These are phyloP conservation scores for Rhododendron ovatum DNA, from an alignment of 148 eudicot genomes.

Conservation along the genomic window DNA sequence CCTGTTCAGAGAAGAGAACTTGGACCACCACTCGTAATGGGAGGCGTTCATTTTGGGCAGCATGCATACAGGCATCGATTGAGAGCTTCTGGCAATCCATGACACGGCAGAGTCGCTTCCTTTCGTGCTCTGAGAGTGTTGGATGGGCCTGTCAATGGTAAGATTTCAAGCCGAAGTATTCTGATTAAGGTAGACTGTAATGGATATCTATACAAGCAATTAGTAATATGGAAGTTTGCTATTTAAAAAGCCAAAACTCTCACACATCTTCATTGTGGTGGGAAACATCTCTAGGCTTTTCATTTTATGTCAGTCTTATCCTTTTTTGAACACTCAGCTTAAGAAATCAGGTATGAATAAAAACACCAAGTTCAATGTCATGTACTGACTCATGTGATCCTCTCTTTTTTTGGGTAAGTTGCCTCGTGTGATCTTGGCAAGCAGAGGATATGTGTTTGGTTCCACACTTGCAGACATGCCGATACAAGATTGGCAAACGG, in stretches of 20 bases:
- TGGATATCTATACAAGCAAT: not conserved
- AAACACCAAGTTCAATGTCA: not conserved
- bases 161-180: not conserved
- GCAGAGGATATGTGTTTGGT: not conserved
- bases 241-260: not conserved
- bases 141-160: slow-evolving; percentile 75
- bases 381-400: not conserved
- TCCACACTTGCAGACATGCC: not conserved
- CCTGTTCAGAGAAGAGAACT: slow-evolving; percentile 95
- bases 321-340: too few relatives aligned
- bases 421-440: not conserved
- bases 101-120: slow-evolving; percentile 81
- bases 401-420: too few relatives aligned
- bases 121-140: slow-evolving; percentile 84
- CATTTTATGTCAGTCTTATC: too few relatives aligned
- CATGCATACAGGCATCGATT: slow-evolving; percentile 94
- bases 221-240: not conserved
- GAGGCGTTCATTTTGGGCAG: slow-evolving; percentile 96
- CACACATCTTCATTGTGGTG: not conserved
- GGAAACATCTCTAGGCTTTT: not conserved
- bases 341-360: not conserved
- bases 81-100: slow-evolving; percentile 99
- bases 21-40: slow-evolving; percentile 89
- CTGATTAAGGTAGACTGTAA: not conserved
- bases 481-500: not conserved